phyloP scores from a whole-genome alignment of 768 basidiomycete species.

The Russula lepida region DNA sequence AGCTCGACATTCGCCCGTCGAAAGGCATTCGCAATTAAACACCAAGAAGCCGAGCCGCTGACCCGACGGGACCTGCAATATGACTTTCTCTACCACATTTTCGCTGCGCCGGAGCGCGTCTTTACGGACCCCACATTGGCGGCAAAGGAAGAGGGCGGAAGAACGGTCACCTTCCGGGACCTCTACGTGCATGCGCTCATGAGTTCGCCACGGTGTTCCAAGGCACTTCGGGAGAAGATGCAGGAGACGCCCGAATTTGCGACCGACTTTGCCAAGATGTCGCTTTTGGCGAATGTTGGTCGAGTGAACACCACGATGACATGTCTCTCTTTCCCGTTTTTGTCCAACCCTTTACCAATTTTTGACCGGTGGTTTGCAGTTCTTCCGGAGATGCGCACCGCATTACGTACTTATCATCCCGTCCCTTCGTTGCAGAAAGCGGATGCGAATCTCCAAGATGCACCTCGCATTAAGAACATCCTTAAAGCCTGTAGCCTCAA shows the following conservation, averaged over 20 bases:
- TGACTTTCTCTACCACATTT: constrained; percentile 38
- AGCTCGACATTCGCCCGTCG: constrained; percentile 37
- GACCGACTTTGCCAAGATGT: constrained; percentile 66
- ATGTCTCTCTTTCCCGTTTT: constrained; percentile 35
- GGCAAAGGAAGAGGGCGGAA: constrained; percentile 22
- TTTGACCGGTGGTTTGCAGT: constrained; percentile 33
- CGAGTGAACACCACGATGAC: constrained; percentile 78
- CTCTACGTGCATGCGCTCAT: constrained; percentile 40
- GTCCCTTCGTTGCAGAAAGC: constrained; percentile 64
- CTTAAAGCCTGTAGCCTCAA: constrained; percentile 53
- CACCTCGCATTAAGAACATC: constrained; percentile 68
- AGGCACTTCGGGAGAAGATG: constrained; percentile 65
- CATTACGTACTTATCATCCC: constrained; percentile 70
- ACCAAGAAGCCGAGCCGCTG: constrained; percentile 57
- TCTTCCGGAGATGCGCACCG: constrained; percentile 74
- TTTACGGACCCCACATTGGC: constrained; percentile 54
- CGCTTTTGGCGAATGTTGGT: constrained; percentile 69
- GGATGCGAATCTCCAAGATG: constrained; percentile 65
- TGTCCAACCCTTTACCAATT: background rate
- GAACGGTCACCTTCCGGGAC: constrained; percentile 38
- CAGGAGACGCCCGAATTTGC: constrained; percentile 48
- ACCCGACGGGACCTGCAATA: constrained; percentile 62
- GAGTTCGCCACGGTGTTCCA: constrained; percentile 59
- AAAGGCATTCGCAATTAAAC: constrained; percentile 39
- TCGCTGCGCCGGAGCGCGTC: constrained; percentile 36